Evolutionary conservation across 2,329 filamentous ascomycete genomes (phyloP), one percentile per base, ranked within the genome.

Genomic region (Fonsecaea multimorphosa): DNA sequence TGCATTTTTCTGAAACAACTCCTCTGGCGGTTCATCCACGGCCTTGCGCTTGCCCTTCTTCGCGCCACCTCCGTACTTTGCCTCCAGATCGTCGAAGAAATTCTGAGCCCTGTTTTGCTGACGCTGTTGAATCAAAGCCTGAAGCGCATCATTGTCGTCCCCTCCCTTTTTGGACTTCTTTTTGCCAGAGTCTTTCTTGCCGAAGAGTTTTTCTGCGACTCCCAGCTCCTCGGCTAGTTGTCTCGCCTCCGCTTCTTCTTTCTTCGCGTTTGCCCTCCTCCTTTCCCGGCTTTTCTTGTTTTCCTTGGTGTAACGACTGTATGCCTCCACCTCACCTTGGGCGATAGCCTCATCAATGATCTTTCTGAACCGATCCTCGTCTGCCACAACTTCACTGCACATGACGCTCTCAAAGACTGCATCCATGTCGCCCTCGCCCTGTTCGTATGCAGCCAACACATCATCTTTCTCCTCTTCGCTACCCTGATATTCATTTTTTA

Each of bases 401-500:
- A 99, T 96, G 46, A 99, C 90, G 0, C 82, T 81, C 75, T 93
- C 87, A 78, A 96, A 98, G 0, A 99, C 80, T 19, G 78, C 79
- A 72, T 90, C 86, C 86, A 98, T 88, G 68, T 91, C 83, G 36
- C 95, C 95, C 74, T 92, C 83, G 73, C 80, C 81, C 70, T 88
- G 82, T 72, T 87, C 87, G 78, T 94, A 99, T 1, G 91, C 91
- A 12, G 83, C 81, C 3, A 99, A 81, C 1, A 99, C 72, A 75
- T 96, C 93, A 55, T 85, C 83, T 72, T 85, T 86, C 81, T 99
- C 95, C 77, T 98, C 92, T 2, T 92, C 90, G 0, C 92, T 93
- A 19, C 87, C 86, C 79, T 94, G 93, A 82, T 98, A 99, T 70
- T 89, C 84, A 32, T 83, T 81, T 65, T 91, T 86, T 73, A 98